Base-by-base conservation (phyloP, 2,329 filamentous ascomycete genomes). In the Aplosporella prunicola region DNA sequence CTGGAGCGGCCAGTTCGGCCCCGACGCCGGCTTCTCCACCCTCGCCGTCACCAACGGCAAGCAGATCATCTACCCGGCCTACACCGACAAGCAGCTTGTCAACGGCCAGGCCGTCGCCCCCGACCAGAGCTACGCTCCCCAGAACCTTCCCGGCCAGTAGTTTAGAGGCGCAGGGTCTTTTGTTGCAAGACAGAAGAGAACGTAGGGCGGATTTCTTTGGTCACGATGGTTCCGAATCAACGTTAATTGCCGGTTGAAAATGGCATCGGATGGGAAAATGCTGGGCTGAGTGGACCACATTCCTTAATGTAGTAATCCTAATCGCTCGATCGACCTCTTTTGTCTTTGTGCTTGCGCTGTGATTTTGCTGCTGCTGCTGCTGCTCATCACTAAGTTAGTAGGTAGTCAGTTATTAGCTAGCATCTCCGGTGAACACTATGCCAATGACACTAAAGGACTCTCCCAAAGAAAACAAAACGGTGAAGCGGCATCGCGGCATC, bases 1-100 rank as follows among this genome's bases (percentile, higher is more conserved):
- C 35, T 38, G 35, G 35, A 25, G 18, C 35, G 35, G 22, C 35
- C 35, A 38, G 35, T 38, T 38, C 28, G 35, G 28, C 20, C n/a
- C 9, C 10, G 35, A 10, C 28, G n/a, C 7, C 27, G 35, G 35
- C 35, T 38, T 38, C 35, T 9, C 27, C 7, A 38, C 35, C 7
- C 35, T 38, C 7, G 23, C 27, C 23, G 35, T 38, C 28, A 32
- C 29, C 16, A 27, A 38, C 20, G 6, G 9, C 11, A 32, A 27
- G 27, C 29, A 31, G 28, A 38, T 38, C 13, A 13, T 38, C 15
- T 38, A 38, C 22, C 35, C 35, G 2, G 35, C 35, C 15, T 38
- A 38, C 28, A 38, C 27, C 9, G 35, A 38, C 17, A 38, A 27
- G 20, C 35, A 38, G 35, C 35, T 38, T 16, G 27, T 22, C 28